phyloP scores from a whole-genome alignment of 106 monocot genomes.

The Phalaenopsis equestris region DNA sequence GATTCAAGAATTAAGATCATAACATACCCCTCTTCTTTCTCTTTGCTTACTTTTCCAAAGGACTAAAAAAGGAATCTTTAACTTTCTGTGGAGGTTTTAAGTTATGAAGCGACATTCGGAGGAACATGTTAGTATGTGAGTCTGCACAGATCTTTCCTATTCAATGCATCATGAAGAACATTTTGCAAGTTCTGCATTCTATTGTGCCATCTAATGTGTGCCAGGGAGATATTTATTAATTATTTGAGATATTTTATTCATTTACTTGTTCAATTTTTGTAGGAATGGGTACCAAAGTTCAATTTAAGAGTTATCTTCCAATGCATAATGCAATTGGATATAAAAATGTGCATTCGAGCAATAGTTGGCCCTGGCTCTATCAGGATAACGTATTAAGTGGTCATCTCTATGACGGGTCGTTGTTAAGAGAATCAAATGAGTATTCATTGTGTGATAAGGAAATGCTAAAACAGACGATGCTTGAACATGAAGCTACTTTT shows the following conservation, averaged over 20 bases:
- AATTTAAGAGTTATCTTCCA: constrained; percentile 13
- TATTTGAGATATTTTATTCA: neutral
- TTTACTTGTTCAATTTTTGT: constrained; percentile 2
- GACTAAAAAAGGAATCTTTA: no score
- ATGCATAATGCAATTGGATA: constrained; percentile 34
- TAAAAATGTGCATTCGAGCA: constrained; percentile 28
- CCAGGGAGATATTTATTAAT: no score
- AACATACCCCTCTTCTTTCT: no score
- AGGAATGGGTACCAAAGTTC: constrained; percentile 62
- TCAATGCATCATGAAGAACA: no score
- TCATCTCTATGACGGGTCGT: constrained; percentile 28
- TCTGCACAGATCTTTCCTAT: no score
- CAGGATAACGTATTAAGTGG: constrained; percentile 28
- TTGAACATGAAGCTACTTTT: constrained; percentile 62
- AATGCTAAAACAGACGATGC: constrained; percentile 59
- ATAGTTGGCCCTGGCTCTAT: constrained; percentile 21
- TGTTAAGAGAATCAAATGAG: constrained; percentile 19
- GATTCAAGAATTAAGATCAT: no score
- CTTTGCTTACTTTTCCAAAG: no score
- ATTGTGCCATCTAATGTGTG: no score
- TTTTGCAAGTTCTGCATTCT: no score
- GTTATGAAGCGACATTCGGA: no score
- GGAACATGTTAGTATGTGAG: no score
- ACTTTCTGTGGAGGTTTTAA: no score
- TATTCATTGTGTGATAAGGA: constrained; percentile 43